Evolutionary conservation across 2,329 filamentous ascomycete species (phyloP).

Genomic region (Arthrobotrys entomopaga): DNA sequence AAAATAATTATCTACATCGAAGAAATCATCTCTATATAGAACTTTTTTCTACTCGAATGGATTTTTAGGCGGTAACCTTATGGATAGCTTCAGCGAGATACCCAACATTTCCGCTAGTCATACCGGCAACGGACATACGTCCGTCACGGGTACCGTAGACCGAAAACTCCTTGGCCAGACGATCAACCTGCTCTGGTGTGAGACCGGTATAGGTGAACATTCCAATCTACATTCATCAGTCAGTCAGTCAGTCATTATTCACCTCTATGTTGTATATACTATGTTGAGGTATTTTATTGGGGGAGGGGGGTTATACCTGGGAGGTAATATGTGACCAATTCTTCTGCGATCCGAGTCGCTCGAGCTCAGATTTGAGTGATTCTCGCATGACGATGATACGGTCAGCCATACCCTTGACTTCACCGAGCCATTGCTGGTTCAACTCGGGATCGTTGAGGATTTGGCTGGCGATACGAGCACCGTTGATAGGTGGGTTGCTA

Average conservation of each 20-base stretch:
- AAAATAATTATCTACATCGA: slow-evolving; percentile 12
- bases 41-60: too few relatives aligned
- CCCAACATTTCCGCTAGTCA: slow-evolving; percentile 79
- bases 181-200: slow-evolving; percentile 74
- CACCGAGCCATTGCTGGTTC: slow-evolving; percentile 91
- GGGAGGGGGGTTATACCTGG: slow-evolving; percentile 66
- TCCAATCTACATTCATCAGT: slow-evolving; percentile 71
- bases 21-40: background rate
- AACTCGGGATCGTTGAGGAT: slow-evolving; percentile 84
- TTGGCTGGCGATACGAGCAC: slow-evolving; percentile 84
- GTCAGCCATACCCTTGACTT: slow-evolving; percentile 91
- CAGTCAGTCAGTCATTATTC: background rate
- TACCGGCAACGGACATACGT: slow-evolving; percentile 85
- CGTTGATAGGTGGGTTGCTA: slow-evolving; percentile 88
- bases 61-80: slow-evolving; percentile 68
- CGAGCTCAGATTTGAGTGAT: slow-evolving; percentile 79
- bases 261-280: background rate
- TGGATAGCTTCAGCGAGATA: slow-evolving; percentile 84
- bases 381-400: slow-evolving; percentile 93
- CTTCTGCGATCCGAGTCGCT: slow-evolving; percentile 84
- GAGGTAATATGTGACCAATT: slow-evolving; percentile 97
- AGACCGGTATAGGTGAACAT: slow-evolving; percentile 95
- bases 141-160: slow-evolving; percentile 97
- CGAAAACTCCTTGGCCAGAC: slow-evolving; percentile 70
- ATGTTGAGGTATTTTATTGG: background rate